Conservation (phyloP, 257 asterid genomes). For the Verbascum thapsus region DNA sequence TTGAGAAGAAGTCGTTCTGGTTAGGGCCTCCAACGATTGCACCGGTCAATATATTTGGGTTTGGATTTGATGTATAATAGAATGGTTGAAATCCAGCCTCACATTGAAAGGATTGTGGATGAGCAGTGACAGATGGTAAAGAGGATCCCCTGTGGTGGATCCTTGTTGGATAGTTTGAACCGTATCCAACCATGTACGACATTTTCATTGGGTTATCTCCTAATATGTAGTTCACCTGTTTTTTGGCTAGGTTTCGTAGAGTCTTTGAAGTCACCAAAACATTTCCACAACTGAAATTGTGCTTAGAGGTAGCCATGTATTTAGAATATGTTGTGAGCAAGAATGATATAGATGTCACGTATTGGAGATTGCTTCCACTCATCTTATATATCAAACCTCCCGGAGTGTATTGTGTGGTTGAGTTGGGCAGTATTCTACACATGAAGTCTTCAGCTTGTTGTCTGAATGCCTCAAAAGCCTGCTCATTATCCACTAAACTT, state of each 20-base stretch:
- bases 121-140: conserved; percentile 51
- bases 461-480: conserved; percentile 45
- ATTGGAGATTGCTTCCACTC: conserved; percentile 67
- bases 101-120: conserved; percentile 63
- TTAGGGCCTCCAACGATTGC: conserved; percentile 90
- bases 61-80: conserved; percentile 52
- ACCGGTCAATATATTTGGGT: conserved; percentile 63
- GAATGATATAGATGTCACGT: conserved; percentile 72
- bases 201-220: conserved; percentile 79
- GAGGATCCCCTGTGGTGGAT: conserved; percentile 89
- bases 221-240: conserved; percentile 82
- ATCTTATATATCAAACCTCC: conserved; percentile 81
- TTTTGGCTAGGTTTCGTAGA: conserved; percentile 49
- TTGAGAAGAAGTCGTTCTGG: conserved; percentile 71
- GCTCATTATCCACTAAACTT: conserved; percentile 52
- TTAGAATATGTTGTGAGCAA: conserved; percentile 81
- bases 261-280: conserved; percentile 41
- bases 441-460: conserved; percentile 69
- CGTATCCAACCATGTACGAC: conserved; percentile 96
- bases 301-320: conserved; percentile 66
- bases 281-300: conserved; percentile 61
- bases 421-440: conserved; percentile 66
- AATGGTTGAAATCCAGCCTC: conserved; percentile 67
- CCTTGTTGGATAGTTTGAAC: conserved; percentile 58
- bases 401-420: conserved; percentile 68